phyloP scores from a whole-genome alignment of 148 eudicot species.

The Mesembryanthemum crystallinum region DNA sequence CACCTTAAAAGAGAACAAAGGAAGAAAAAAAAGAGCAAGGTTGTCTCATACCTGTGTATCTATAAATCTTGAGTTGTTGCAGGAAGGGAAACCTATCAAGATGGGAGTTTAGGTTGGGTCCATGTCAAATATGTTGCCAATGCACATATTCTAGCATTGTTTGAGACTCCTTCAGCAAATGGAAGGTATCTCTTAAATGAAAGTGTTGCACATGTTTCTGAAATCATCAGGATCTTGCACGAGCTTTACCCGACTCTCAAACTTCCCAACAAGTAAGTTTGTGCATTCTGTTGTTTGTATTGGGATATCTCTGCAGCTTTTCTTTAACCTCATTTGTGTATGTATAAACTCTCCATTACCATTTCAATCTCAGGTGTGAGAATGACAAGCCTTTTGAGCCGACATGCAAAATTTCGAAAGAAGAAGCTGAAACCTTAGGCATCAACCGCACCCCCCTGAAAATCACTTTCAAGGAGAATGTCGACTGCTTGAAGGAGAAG shows the following conservation, averaged over 20 bases:
- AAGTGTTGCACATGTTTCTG: constrained; percentile 46
- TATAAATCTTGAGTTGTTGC: neutral
- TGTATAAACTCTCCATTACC: too few relatives aligned
- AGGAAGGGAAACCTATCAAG: neutral
- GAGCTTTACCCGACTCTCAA: constrained; percentile 56
- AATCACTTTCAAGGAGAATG: constrained; percentile 44
- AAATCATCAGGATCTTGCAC: constrained; percentile 39
- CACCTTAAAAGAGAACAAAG: too few relatives aligned
- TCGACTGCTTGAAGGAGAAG: constrained; percentile 56
- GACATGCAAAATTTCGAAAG: constrained; percentile 39
- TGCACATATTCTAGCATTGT: constrained; percentile 59
- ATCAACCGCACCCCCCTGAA: constrained; percentile 39
- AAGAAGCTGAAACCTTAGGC: constrained; percentile 38
- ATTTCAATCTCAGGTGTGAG: constrained; percentile 37
- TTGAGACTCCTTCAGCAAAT: constrained; percentile 51
- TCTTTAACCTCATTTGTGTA: neutral
- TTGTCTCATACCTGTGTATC: neutral
- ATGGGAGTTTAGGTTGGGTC: constrained; percentile 36
- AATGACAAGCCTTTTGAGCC: constrained; percentile 38
- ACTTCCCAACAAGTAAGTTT: constrained; percentile 66
- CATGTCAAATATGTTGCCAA: constrained; percentile 57
- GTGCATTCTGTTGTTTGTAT: constrained; percentile 3
- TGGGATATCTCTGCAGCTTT: too few relatives aligned
- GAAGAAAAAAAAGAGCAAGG: neutral
- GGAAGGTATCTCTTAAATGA: constrained; percentile 54